Base-by-base conservation (phyloP, 257 asterid species). In the Solanum tacnaense region DNA sequence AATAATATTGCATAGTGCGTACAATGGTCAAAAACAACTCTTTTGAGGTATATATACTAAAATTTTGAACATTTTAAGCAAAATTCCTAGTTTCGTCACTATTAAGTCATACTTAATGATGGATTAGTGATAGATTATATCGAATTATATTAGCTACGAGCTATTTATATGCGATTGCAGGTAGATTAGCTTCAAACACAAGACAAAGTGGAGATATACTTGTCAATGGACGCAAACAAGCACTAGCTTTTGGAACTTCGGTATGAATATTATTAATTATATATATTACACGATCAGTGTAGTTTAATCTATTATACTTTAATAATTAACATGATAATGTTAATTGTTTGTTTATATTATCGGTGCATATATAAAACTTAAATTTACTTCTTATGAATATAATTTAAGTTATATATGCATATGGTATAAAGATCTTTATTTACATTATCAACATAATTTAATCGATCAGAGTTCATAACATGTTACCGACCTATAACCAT, bases 191-290 rank as follows among this genome's bases (percentile, higher is more conserved):
- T 9, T 85, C 88, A 2, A 88, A 88, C 86, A 88, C 90, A 9
- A 85, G 88, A 67, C 90, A 88, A 65, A 88, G 65, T 31, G 90
- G 90, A 41, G 86, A 88, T 12, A 75, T 88, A 58, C 88, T 85
- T 2, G 32, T 88, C 41, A 88, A 88, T 62, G 90, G 88, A 5
- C 72, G 88, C n/a, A 68, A 62, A 20, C 86, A 88, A 76, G 41
- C 83, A 13, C 39, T 88, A 32, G 88, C 90, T 27, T 88, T 70
- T 76, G 90, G 90, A 38, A 88, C 90, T 7, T 88, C 88, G 88
- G 90, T 88, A 88, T 11, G 81, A 5, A 87, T 70, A 70, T 18
- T 86, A 44, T 46, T 15, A 27, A 2, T 81, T 81, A 79, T 23
- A 70, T 70, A 81, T n/a, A 70, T 29, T 35, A 73, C 16, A 8